Evolutionary conservation across 1,139 yeast genomes (phyloP).

Genomic region (Candida dubliniensis): DNA sequence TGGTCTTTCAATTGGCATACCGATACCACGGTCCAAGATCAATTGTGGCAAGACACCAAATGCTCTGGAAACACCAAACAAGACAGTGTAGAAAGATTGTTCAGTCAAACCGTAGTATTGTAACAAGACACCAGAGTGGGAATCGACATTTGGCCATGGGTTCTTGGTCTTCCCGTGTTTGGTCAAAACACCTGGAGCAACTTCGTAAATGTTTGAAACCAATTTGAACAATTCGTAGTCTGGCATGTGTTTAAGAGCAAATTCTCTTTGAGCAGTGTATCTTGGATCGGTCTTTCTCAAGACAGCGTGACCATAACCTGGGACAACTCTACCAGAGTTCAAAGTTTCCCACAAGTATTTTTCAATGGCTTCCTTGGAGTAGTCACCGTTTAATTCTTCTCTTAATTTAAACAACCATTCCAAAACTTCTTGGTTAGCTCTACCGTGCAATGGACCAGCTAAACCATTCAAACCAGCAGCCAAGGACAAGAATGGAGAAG

Average conservation of each 20-base stretch:
- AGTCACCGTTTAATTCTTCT: conserved; percentile 70
- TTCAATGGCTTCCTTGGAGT: conserved; percentile 74
- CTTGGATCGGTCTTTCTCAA: conserved; percentile 97
- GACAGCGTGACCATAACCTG: conserved; percentile 98
- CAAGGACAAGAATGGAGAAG: conserved; percentile 88
- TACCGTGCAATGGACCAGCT: conserved; percentile 98
- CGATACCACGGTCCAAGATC: conserved; percentile 94
- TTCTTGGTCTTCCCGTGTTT: conserved; percentile 98
- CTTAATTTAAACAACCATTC: conserved; percentile 88
- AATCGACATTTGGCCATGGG: conserved; percentile 99
- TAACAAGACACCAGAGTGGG: conserved; percentile 94
- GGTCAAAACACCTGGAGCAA: conserved; percentile 93
- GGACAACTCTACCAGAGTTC: conserved; percentile 91
- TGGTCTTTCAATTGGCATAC: conserved; percentile 97
- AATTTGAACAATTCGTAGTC: conserved; percentile 89
- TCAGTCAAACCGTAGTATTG: conserved; percentile 97
- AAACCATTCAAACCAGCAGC: conserved; percentile 96
- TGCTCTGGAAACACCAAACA: conserved; percentile 98
- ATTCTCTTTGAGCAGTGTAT: conserved; percentile 95
- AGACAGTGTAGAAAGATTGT: conserved; percentile 94
- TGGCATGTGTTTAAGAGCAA: conserved; percentile 96
- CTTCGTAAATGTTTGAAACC: conserved; percentile 87
- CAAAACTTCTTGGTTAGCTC: conserved; percentile 97
- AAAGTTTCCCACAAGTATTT: conserved; percentile 89
- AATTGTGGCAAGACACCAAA: conserved; percentile 96